These are phyloP conservation scores for Reutealis trisperma DNA, from an alignment of 345 rosid genomes.

Conservation along the genomic window DNA sequence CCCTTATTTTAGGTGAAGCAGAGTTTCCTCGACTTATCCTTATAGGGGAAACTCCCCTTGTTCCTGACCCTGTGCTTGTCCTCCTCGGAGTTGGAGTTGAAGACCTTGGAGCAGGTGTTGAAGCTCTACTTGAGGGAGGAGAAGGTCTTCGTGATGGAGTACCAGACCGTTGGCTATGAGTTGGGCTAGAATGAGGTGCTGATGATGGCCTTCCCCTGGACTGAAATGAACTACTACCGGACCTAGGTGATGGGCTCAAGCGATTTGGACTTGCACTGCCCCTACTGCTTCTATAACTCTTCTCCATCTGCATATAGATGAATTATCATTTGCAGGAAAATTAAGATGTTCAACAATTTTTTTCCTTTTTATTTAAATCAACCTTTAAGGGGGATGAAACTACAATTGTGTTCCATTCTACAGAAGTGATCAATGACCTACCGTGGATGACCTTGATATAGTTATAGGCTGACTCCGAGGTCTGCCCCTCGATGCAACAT, in stretches of 20 bases:
- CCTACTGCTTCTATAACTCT: conserved; percentile 82
- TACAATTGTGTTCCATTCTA: conserved; percentile 11
- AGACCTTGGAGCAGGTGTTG: conserved; percentile 64
- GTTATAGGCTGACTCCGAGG: conserved; percentile 87
- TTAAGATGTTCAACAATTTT: not conserved
- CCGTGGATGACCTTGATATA: conserved; percentile 92
- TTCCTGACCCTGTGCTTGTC: conserved; percentile 66
- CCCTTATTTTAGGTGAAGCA: conserved; percentile 83
- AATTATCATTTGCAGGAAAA: conserved; percentile 9
- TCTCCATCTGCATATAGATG: conserved; percentile 70
- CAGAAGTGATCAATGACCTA: conserved; percentile 37
- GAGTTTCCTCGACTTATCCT: conserved; percentile 78
- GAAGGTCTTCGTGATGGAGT: conserved; percentile 76
- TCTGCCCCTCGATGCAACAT: conserved; percentile 71
- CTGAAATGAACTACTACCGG: conserved; percentile 60
- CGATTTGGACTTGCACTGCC: conserved; percentile 99
- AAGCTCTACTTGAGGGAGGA: conserved; percentile 71
- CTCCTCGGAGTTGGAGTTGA: conserved; percentile 78
- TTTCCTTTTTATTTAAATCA: not conserved
- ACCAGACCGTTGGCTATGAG: conserved; percentile 48
- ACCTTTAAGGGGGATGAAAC: not conserved
- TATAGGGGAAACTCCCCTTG: conserved; percentile 78
- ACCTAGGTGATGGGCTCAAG: conserved; percentile 84
- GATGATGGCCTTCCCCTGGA: conserved; percentile 84
- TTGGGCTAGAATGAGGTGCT: conserved; percentile 73